Conservation (phyloP, 2,329 filamentous ascomycete genomes). For the Fusarium metavorans region DNA sequence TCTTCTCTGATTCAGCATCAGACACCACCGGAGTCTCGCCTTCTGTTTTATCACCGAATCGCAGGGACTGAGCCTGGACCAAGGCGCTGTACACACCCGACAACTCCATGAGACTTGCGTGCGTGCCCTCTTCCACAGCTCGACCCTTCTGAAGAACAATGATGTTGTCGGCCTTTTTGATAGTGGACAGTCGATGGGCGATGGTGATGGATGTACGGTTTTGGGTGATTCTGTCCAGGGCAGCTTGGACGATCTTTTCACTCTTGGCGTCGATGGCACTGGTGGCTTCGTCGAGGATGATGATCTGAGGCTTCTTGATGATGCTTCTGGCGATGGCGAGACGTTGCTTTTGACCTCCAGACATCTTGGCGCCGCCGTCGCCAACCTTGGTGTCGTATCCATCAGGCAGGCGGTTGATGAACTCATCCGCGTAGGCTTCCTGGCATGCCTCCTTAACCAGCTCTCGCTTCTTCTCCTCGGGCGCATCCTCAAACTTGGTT, state of each 20-base stretch:
- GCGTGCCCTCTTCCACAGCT: slow-evolving; percentile 72
- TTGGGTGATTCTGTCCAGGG: slow-evolving; percentile 52
- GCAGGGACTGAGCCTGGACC: slow-evolving; percentile 40
- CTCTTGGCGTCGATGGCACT: slow-evolving; percentile 60
- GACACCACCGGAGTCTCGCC: background rate
- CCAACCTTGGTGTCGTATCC: slow-evolving; percentile 60
- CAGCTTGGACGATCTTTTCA: slow-evolving; percentile 58
- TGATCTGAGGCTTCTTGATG: slow-evolving; percentile 66
- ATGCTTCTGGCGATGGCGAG: slow-evolving; percentile 67
- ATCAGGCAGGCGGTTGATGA: slow-evolving; percentile 62
- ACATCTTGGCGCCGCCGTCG: slow-evolving; percentile 69
- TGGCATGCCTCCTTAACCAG: slow-evolving; percentile 62
- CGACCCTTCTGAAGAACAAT: slow-evolving; percentile 71
- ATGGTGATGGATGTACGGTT: slow-evolving; percentile 74
- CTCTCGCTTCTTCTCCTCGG: slow-evolving; percentile 54
- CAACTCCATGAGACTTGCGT: slow-evolving; percentile 67
- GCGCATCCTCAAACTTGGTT: slow-evolving; percentile 51
- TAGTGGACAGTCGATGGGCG: slow-evolving; percentile 71
- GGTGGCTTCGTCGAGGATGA: slow-evolving; percentile 77
- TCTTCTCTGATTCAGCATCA: slow-evolving; percentile 6
- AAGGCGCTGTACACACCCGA: slow-evolving; percentile 39
- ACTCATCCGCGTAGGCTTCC: slow-evolving; percentile 65
- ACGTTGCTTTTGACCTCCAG: slow-evolving; percentile 68
- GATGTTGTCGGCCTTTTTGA: slow-evolving; percentile 73
- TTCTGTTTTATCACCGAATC: background rate